Evolutionary conservation across 495 filamentous ascomycete species (phyloP), one percentile per base, ranked within the genome.

Genomic region (Monascus purpureus): DNA sequence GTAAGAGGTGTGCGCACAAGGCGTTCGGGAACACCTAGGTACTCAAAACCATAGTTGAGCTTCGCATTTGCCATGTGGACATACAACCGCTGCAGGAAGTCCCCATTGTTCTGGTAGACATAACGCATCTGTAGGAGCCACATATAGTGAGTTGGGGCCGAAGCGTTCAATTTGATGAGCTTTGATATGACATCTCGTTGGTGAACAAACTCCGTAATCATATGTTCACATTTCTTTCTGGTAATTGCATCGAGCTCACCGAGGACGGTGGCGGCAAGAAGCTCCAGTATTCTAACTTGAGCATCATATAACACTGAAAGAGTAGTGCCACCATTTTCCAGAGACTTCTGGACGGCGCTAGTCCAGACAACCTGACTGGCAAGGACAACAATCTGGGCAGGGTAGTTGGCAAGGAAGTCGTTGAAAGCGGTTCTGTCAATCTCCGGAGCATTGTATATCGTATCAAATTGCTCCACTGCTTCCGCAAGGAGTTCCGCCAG

Each of bases 121-220:
- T 93, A 99, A 35, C 92, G 82, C 88, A 99, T 95, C 52, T 90
- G 86, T n/a, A 95, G 65, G 6, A 93, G 68, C 90, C 90, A 99
- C 37, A 87, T 51, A 46, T 93, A 82, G 49, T 99, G 86, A 18
- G 70, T 80, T 11, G 83, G 65, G n/a, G 74, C 74, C 22, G 68
- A 68, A 12, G 90, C 92, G 34, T 75, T 76, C 29, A 70, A 66
- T 29, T 76, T 67, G 33, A 82, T 70, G 15, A 99, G 71, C 45
- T 80, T 88, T 35, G 80, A 75, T 37, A 93, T 90, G 22, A 79
- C 69, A 52, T 96, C 90, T 27, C 90, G 77, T 51, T 99, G 90
- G 48, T 96, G 90, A 12, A 99, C 90, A 50, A 88, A 95, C 51
- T 99, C 90, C 8, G 92, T 99, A 48, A 99, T 96, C 40, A 99